phyloP scores from a whole-genome alignment of 2,329 filamentous ascomycete species.

The Exophiala phaeomuriformis region DNA sequence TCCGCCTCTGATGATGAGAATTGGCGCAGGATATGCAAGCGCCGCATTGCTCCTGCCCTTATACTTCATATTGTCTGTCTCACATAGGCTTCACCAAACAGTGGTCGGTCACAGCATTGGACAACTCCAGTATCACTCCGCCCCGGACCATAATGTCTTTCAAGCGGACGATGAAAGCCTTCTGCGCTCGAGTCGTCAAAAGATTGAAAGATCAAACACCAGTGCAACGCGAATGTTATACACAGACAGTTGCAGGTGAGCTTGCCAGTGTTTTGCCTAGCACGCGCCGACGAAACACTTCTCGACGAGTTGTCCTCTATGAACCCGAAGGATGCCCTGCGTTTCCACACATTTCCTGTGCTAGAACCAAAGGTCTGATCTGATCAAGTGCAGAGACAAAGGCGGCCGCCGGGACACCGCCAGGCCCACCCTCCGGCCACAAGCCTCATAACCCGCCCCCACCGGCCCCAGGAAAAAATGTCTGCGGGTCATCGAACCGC shows the following conservation, averaged over 20 bases:
- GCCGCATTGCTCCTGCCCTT: neutral
- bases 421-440: neutral
- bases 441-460: neutral
- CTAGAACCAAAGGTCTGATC: neutral
- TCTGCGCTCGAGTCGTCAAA: neutral
- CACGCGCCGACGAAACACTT: too few relatives aligned
- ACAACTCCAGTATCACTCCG: neutral
- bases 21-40: neutral
- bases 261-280: too few relatives aligned
- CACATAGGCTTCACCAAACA: neutral
- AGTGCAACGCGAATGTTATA: neutral
- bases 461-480: too few relatives aligned
- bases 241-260: neutral
- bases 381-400: neutral
- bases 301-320: too few relatives aligned
- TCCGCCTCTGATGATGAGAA: neutral
- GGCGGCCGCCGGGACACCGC: neutral
- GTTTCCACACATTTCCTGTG: neutral
- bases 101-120: neutral
- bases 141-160: constrained; percentile 3
- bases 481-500: neutral
- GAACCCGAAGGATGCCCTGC: too few relatives aligned
- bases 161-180: constrained; percentile 1
- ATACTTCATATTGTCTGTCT: neutral
- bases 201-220: neutral